phyloP scores from a whole-genome alignment of 768 basidiomycete species.

The Pulveroboletus sp. region DNA sequence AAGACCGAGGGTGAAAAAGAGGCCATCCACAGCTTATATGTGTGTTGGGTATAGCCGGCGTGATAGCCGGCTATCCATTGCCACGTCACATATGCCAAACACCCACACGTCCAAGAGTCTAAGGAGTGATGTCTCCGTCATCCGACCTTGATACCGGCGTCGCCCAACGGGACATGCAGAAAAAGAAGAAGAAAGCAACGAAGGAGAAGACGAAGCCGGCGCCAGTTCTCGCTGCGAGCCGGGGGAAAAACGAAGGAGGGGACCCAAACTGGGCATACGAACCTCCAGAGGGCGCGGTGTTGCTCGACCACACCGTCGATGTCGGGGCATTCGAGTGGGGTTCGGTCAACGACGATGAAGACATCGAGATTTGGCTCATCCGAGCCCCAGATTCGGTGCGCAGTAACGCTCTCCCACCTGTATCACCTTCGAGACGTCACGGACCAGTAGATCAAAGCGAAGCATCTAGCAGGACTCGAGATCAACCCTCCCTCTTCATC shows the following conservation, averaged over 20 bases:
- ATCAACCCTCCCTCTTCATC: constrained; percentile 43
- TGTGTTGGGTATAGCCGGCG: too few relatives aligned
- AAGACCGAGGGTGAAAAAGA: too few relatives aligned
- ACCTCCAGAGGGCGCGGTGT: constrained; percentile 50
- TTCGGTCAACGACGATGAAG: constrained; percentile 45
- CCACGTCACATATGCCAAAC: constrained; percentile 18
- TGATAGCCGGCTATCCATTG: too few relatives aligned
- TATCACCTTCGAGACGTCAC: neutral
- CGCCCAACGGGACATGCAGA: constrained; percentile 3
- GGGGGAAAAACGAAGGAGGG: constrained; percentile 48
- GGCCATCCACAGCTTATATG: too few relatives aligned
- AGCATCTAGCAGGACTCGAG: constrained; percentile 50
- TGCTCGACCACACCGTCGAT: constrained; percentile 45
- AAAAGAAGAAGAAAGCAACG: constrained; percentile 2
- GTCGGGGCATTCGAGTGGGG: constrained; percentile 64
- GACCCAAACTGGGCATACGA: constrained; percentile 56
- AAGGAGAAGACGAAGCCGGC: constrained; percentile 10
- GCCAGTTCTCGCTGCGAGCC: constrained; percentile 11
- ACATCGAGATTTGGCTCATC: constrained; percentile 67
- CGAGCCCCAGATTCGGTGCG: constrained; percentile 65
- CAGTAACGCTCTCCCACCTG: constrained; percentile 3
- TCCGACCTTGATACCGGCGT: constrained; percentile 14
- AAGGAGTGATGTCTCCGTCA: constrained; percentile 19
- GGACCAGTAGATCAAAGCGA: constrained; percentile 53
- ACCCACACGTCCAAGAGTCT: constrained; percentile 1